A percentile compares a stretch with the other conserved stretches of the same genome.
Evolutionary conservation across 2,329 filamentous ascomycete species (phyloP).

Genomic region (Hypoxylon sp.): DNA sequence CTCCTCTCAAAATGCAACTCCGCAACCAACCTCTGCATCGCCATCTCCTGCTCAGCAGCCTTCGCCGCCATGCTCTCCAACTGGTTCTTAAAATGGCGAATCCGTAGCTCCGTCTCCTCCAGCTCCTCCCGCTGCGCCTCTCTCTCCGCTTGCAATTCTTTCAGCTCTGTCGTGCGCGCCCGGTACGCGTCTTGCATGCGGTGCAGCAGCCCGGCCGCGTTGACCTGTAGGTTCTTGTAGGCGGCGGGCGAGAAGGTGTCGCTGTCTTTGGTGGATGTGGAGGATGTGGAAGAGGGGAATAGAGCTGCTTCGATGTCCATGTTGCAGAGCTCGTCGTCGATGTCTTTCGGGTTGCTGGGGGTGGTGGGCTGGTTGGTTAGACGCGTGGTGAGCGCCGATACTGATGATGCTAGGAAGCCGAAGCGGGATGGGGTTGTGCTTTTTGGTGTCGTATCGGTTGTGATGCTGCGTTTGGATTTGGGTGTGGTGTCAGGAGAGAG

Average conservation of each 20-base stretch:
- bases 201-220: conserved; percentile 68
- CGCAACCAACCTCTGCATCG: conserved; percentile 65
- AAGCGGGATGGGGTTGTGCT: conserved; percentile 59
- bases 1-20: conserved; percentile 68
- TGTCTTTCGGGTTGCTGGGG: conserved; percentile 47
- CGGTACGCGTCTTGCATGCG: conserved; percentile 73
- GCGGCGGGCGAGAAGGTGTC: conserved; percentile 71
- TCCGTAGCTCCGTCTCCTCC: conserved; percentile 68
- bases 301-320: conserved; percentile 70
- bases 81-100: conserved; percentile 70
- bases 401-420: conserved; percentile 63
- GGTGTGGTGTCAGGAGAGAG: conserved; percentile 55
- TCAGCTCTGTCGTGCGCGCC: conserved; percentile 64
- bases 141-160: conserved; percentile 68
- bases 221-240: conserved; percentile 73
- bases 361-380: conserved; percentile 49
- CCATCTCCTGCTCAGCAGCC: conserved; percentile 68
- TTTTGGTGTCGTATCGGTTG: conserved; percentile 55
- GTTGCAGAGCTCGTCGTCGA: conserved; percentile 68
- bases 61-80: conserved; percentile 71
- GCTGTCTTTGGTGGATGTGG: conserved; percentile 58
- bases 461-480: conserved; percentile 51
- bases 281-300: conserved; percentile 62
- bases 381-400: conserved; percentile 62
- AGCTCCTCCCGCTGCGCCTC: conserved; percentile 69